Conservation (phyloP, 148 eudicot genomes). For the Rhododendron griersonianum region DNA sequence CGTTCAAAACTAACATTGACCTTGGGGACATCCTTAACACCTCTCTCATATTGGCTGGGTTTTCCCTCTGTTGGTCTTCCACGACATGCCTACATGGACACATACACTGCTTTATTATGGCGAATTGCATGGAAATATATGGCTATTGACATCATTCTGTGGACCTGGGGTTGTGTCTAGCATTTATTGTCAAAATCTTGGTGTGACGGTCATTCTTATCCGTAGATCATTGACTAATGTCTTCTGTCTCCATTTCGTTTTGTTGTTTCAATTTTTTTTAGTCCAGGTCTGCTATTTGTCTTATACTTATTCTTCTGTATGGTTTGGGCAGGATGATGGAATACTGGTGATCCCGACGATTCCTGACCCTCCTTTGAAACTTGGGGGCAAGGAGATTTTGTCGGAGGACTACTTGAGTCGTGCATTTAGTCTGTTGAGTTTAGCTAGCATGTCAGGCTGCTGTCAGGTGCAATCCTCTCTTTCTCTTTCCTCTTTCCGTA, state of each 20-base stretch:
- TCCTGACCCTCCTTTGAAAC: slow-evolving; percentile 66
- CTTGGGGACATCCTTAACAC: background rate
- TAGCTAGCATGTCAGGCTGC: slow-evolving; percentile 95
- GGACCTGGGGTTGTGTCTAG: background rate
- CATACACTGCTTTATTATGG: background rate
- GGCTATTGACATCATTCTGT: background rate
- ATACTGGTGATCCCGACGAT: slow-evolving; percentile 78
- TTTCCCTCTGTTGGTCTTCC: background rate
- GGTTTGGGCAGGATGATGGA: slow-evolving; percentile 68
- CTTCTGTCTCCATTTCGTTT: background rate
- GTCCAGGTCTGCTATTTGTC: background rate
- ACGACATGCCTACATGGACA: background rate
- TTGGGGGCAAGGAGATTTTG: slow-evolving; percentile 60
- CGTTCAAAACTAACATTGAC: background rate
- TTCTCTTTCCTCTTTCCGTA: background rate
- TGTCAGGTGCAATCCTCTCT: slow-evolving; percentile 62
- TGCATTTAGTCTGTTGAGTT: slow-evolving; percentile 54
- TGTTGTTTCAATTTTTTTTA: background rate
- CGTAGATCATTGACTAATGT: background rate
- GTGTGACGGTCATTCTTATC: background rate
- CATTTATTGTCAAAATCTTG: background rate
- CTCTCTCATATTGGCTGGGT: background rate
- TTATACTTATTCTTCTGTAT: slow-evolving; percentile 8
- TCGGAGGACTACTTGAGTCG: slow-evolving; percentile 57
- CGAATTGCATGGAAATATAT: background rate